Evolutionary conservation across 2,329 filamentous ascomycete species (phyloP).

Genomic region (Cercospora sp.): DNA sequence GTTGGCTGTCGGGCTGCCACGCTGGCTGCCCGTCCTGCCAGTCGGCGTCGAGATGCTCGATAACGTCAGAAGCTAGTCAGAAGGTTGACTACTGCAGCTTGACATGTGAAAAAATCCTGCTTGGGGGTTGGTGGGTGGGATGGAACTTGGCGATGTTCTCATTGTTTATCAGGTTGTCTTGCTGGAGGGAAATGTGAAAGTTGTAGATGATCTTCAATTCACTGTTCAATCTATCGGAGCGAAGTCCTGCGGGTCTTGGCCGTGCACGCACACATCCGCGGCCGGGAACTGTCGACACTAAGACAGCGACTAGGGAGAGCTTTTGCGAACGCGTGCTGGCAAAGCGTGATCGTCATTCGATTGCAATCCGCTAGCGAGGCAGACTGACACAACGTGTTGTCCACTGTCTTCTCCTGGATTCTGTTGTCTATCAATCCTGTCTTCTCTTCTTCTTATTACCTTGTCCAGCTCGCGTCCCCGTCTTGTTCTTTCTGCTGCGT

Average conservation of each 20-base stretch:
- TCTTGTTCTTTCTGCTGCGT: background rate
- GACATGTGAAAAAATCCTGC: background rate
- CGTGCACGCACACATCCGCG: background rate
- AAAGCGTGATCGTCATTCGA: slow-evolving; percentile 6
- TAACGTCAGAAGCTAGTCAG: background rate
- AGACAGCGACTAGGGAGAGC: background rate
- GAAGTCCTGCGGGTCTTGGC: background rate
- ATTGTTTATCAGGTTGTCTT: background rate
- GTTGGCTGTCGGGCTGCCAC: background rate
- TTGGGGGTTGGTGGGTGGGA: background rate
- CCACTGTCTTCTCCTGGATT: slow-evolving; percentile 2
- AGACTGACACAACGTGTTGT: background rate
- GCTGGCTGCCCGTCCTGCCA: background rate
- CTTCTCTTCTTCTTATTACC: background rate
- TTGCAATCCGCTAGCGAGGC: background rate
- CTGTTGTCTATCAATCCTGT: background rate
- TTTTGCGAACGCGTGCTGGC: background rate
- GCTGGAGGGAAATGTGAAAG: background rate
- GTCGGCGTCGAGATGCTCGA: background rate
- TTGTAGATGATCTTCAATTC: background rate
- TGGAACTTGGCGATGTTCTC: background rate
- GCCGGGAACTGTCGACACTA: background rate
- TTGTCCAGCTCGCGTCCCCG: background rate
- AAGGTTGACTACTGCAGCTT: background rate
- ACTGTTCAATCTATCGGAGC: background rate